Percentiles rank a stretch among this genome's conserved stretches.
Evolutionary conservation across 768 basidiomycete species (phyloP).

Genomic region (Boletus barrowsii): DNA sequence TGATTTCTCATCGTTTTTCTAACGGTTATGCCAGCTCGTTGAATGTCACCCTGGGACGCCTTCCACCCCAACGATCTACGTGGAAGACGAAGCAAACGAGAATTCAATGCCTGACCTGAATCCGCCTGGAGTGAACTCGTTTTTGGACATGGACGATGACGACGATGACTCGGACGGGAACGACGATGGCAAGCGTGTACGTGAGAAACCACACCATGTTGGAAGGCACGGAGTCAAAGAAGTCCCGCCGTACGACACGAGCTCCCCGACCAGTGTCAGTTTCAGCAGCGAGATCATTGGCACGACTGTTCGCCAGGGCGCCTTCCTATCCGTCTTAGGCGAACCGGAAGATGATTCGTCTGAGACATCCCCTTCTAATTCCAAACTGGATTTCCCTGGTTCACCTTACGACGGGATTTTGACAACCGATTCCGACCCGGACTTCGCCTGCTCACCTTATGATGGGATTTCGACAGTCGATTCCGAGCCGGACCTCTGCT

Average conservation of each 20-base stretch:
- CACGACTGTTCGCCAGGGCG: conserved; percentile 1
- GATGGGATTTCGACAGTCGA: background rate
- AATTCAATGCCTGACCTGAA: conserved; percentile 1
- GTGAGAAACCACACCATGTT: background rate
- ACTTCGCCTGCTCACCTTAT: background rate
- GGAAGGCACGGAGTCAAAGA: background rate
- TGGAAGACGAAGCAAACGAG: conserved; percentile 17
- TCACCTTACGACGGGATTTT: background rate
- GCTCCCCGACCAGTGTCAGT: background rate
- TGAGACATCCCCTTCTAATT: background rate
- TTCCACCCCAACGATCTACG: conserved; percentile 15
- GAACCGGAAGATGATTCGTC: background rate
- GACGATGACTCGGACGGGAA: background rate
- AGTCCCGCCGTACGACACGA: conserved; percentile 15
- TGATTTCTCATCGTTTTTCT: background rate
- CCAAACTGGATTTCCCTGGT: background rate
- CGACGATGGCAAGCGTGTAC: background rate
- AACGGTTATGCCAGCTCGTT: conserved; percentile 3
- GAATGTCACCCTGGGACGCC: conserved; percentile 14
- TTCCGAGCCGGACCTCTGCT: background rate
- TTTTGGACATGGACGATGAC: conserved; percentile 11
- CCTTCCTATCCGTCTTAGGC: conserved; percentile 13
- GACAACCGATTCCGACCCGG: background rate
- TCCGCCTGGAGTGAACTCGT: conserved; percentile 11
- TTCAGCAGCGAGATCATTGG: conserved; percentile 18